Conservation (phyloP, 164 flowering plant genomes). For the Liriodendron chinense region DNA sequence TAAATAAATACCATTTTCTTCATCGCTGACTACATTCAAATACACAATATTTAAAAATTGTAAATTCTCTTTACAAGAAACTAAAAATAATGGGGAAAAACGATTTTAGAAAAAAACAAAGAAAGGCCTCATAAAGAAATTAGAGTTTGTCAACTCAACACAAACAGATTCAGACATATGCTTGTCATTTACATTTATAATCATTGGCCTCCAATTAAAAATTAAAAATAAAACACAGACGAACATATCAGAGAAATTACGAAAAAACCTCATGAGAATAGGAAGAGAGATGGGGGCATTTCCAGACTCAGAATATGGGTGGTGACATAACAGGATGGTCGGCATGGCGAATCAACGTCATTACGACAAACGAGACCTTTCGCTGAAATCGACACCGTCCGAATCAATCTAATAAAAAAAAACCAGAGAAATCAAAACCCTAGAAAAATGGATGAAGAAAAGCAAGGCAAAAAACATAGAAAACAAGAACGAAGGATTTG, state of each 20-base stretch:
- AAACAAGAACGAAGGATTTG: background rate
- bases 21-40: background rate
- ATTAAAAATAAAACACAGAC: background rate
- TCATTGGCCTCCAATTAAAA: conserved; percentile 12
- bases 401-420: background rate
- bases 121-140: conserved; percentile 24
- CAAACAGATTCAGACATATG: conserved; percentile 18
- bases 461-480: background rate
- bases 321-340: conserved; percentile 26
- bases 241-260: background rate
- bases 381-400: conserved; percentile 18
- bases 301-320: conserved; percentile 26
- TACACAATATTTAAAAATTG: no score
- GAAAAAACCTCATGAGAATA: background rate
- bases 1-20: background rate
- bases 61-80: no score
- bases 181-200: conserved; percentile 12
- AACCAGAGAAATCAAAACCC: no score
- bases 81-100: background rate
- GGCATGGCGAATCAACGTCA: conserved; percentile 18
- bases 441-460: background rate
- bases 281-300: background rate
- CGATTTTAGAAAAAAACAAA: background rate
- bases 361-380: conserved; percentile 55
- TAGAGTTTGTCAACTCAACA: conserved; percentile 10